Evolutionary conservation across 2,329 filamentous ascomycete species (phyloP), one percentile per base, ranked within the genome.

Genomic region (Dothideomycetes sp.): DNA sequence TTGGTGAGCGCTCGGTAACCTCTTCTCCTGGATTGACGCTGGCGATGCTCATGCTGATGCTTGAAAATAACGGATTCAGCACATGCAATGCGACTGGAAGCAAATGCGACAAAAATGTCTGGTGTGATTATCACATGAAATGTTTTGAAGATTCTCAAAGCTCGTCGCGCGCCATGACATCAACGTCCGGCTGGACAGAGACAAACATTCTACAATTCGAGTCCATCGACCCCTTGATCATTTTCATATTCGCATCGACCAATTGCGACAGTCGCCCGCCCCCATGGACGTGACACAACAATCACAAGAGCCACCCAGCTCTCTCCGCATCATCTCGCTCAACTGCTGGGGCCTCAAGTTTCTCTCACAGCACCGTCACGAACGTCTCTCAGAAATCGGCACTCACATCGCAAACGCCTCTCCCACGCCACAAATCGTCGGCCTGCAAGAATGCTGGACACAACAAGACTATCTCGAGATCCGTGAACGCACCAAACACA

Each of bases 311-410:
- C 46, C 59, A 55, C 50, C 76, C 5, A 60, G 73, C 13, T 65
- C 65, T 22, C 72, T 96, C 57, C 81, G 83, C 55, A 71, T 96
- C 51, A 67, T 95, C 49, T 91, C 85, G 4, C 76, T 94, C 60
- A 98, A 98, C 64, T 95, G 87, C 76, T 96, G 91, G 89, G 91
- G 91, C 37, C 78, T 96, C 47, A 89, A 93, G 56, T 86, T 78
- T 65, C 72, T 96, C 55, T 80, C 88, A 37, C 80, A 80, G 50
- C 75, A 84, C 51, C 84, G 88, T 50, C 68, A 74, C 49, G 80
- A 83, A 53, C 84, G 91, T 30, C 74, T 96, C 36, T 64, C 72
- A 20, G 84, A 94, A 60, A 95, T 96, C 55, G 89, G 86, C 40
- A 78, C 74, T 48, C 82, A 83, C 48, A 74, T 96, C 48, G 82